phyloP scores from a whole-genome alignment of 371 early-diverging fungal genomes.

The Entomophthora muscae region DNA sequence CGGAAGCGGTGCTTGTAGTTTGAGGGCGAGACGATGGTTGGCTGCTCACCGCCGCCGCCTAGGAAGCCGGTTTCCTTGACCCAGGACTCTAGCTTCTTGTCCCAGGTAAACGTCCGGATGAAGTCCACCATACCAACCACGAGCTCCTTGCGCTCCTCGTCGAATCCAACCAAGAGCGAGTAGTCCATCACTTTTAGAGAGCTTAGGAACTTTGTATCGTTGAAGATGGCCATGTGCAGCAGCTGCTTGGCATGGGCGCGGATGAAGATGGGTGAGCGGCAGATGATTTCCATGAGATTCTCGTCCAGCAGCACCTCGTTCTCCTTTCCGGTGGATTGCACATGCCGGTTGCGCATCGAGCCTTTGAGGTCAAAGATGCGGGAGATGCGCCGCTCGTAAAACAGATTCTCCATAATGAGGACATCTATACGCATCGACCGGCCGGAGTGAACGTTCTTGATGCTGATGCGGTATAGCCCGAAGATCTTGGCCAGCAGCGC shows the following conservation, averaged over 20 bases:
- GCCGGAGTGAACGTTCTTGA: conserved; percentile 60
- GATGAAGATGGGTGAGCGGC: conserved; percentile 68
- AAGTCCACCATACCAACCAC: conserved; percentile 93
- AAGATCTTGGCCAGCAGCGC: conserved; percentile 84
- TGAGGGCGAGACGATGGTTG: conserved; percentile 86
- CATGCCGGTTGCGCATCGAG: conserved; percentile 81
- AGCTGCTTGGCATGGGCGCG: conserved; percentile 69
- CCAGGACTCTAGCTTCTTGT: conserved; percentile 86
- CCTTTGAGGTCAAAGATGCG: conserved; percentile 89
- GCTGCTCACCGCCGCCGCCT: conserved; percentile 70
- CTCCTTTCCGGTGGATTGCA: conserved; percentile 60
- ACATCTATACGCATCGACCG: conserved; percentile 74
- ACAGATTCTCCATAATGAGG: conserved; percentile 89
- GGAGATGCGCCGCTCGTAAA: conserved; percentile 55
- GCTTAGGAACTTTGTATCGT: conserved; percentile 78
- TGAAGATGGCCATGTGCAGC: conserved; percentile 56
- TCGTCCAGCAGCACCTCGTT: conserved; percentile 83
- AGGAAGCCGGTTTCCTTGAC: conserved; percentile 79
- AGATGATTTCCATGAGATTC: conserved; percentile 53
- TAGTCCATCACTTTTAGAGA: conserved; percentile 90
- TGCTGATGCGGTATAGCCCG: conserved; percentile 76
- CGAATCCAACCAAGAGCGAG: conserved; percentile 79
- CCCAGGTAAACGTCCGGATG: conserved; percentile 92
- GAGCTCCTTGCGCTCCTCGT: conserved; percentile 58
- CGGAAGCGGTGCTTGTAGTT: conserved; percentile 83